Evolutionary conservation across 148 eudicot genomes (phyloP).

Genomic region (Rheum nobile): DNA sequence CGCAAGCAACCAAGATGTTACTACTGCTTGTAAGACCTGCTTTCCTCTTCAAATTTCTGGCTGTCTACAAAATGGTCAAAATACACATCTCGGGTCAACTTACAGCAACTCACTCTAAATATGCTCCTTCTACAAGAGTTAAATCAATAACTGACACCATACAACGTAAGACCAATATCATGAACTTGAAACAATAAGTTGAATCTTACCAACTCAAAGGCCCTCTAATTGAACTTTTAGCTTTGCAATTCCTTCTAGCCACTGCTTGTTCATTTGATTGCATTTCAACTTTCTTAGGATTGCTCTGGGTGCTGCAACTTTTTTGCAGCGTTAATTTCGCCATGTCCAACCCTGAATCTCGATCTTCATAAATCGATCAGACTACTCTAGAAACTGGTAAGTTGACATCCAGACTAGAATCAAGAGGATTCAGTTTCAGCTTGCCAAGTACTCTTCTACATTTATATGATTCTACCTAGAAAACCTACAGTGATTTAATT

Average conservation of each 20-base stretch:
- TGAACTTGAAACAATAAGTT: background rate
- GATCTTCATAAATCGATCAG: slow-evolving; percentile 2
- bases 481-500: background rate
- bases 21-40: no score
- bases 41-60: no score
- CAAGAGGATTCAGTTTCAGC: slow-evolving; percentile 37
- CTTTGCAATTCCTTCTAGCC: slow-evolving; percentile 22
- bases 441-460: slow-evolving; percentile 43
- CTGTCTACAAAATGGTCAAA: background rate
- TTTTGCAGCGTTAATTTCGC: background rate
- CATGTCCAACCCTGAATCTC: background rate
- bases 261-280: slow-evolving; percentile 8
- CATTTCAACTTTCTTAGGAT: background rate
- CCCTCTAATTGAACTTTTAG: slow-evolving; percentile 26
- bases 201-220: slow-evolving; percentile 48
- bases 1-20: no score
- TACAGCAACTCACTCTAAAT: background rate
- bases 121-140: background rate
- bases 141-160: background rate
- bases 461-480: slow-evolving; percentile 53
- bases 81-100: background rate
- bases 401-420: slow-evolving; percentile 22
- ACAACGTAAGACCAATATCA: background rate
- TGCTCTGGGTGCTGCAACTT: background rate
- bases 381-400: slow-evolving; percentile 10